Percentiles rank a stretch among this genome's conserved stretches.
These are phyloP conservation scores for Sporothrix pseudoabietina DNA, from an alignment of 2,329 filamentous ascomycete genomes.

Conservation along the genomic window DNA sequence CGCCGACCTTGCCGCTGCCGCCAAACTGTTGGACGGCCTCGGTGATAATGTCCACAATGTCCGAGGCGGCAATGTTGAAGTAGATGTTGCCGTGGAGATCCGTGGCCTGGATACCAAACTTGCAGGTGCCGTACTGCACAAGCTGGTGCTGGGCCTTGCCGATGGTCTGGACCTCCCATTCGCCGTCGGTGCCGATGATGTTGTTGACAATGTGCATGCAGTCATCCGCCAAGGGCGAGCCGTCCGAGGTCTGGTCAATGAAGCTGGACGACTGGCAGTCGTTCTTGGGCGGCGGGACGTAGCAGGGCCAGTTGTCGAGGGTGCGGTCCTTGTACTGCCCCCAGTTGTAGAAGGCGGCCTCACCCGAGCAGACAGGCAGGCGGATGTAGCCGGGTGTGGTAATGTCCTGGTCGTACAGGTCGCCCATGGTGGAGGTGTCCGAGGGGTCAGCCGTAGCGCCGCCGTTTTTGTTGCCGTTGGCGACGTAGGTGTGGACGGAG, in stretches of 20 bases:
- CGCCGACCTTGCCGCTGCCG: conserved; percentile 38
- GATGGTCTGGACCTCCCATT: conserved; percentile 33
- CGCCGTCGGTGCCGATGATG: conserved; percentile 37
- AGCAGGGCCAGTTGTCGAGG: conserved; percentile 42
- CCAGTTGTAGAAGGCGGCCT: conserved; percentile 43
- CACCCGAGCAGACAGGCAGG: conserved; percentile 45
- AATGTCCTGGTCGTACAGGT: conserved; percentile 39
- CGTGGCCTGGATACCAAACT: conserved; percentile 41
- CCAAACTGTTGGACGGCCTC: conserved; percentile 40
- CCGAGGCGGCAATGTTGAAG: conserved; percentile 43
- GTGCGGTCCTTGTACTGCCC: conserved; percentile 35
- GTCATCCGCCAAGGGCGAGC: conserved; percentile 42
- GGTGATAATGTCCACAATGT: conserved; percentile 44
- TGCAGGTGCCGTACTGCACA: conserved; percentile 39
- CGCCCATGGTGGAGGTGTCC: conserved; percentile 35
- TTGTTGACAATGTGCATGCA: conserved; percentile 43
- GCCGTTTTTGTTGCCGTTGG: conserved; percentile 43
- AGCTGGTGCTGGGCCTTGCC: conserved; percentile 38
- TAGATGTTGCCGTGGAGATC: conserved; percentile 37
- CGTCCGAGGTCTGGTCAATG: conserved; percentile 42
- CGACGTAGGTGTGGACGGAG: conserved; percentile 37
- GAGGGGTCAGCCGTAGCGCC: conserved; percentile 36
- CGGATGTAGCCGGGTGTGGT: conserved; percentile 44
- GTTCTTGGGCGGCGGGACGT: conserved; percentile 37
- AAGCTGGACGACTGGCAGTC: conserved; percentile 41